These are phyloP conservation scores for Leersia perrieri DNA, from an alignment of 176 grass and related monocot species.

Conservation along the genomic window DNA sequence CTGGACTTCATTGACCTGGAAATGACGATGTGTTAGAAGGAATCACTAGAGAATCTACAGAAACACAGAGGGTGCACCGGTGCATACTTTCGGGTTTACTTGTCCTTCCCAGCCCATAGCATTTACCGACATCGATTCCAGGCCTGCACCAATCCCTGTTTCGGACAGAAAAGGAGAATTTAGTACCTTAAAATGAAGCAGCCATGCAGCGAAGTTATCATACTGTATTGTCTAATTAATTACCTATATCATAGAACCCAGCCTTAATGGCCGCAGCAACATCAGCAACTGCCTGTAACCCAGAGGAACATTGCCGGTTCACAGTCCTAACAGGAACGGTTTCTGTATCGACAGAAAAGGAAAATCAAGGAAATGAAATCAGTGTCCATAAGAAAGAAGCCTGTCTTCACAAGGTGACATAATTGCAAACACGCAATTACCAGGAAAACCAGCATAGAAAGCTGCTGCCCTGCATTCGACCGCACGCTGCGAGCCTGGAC, in stretches of 20 bases:
- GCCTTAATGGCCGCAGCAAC: constrained; percentile 88
- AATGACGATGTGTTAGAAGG: constrained; percentile 23
- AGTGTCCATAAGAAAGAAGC: neutral
- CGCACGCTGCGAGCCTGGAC: constrained; percentile 78
- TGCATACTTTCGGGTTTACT: constrained; percentile 84
- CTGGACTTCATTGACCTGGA: constrained; percentile 64
- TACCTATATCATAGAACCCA: constrained; percentile 96
- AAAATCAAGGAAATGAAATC: neutral
- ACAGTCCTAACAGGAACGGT: constrained; percentile 93
- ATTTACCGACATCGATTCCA: constrained; percentile 83
- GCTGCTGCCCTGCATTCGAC: constrained; percentile 90
- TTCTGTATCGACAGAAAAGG: constrained; percentile 35
- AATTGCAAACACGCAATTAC: constrained; percentile 28
- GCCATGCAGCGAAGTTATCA: neutral
- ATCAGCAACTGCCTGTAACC: constrained; percentile 88
- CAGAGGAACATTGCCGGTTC: constrained; percentile 93
- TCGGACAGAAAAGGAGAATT: constrained; percentile 12
- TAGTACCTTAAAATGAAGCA: constrained; percentile 1
- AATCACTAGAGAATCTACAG: neutral
- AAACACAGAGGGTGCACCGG: neutral
- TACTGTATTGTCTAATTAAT: neutral
- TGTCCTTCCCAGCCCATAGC: constrained; percentile 77
- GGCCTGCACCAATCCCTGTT: constrained; percentile 85
- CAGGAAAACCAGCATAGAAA: constrained; percentile 93
- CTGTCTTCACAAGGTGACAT: neutral